These are phyloP conservation scores for Durio zibethinus DNA, from an alignment of 345 rosid species.

Conservation along the genomic window DNA sequence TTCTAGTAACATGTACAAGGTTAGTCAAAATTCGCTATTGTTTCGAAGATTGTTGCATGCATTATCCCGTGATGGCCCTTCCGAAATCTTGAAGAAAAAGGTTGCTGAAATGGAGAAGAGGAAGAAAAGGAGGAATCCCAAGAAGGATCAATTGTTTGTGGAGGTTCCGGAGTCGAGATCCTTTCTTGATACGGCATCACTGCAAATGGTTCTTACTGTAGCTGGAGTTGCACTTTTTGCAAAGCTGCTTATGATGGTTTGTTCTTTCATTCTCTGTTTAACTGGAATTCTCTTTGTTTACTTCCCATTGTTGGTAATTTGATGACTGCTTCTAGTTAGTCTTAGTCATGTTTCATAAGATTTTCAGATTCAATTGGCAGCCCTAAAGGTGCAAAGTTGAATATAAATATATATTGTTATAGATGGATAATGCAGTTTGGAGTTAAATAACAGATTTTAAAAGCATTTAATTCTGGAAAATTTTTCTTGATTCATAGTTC, in stretches of 20 bases:
- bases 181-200: constrained; percentile 66
- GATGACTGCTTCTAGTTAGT: neutral
- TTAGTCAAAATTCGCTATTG: constrained; percentile 24
- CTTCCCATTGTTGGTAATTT: neutral
- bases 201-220: constrained; percentile 69
- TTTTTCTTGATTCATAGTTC: neutral
- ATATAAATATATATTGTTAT: neutral
- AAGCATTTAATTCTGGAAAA: neutral
- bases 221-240: constrained; percentile 69
- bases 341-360: neutral
- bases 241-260: constrained; percentile 64
- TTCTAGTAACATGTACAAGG: constrained; percentile 32
- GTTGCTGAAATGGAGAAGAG: constrained; percentile 46
- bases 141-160: constrained; percentile 59
- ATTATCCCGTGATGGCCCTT: constrained; percentile 40
- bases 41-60: constrained; percentile 44
- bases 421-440: neutral
- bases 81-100: constrained; percentile 56
- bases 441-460: neutral
- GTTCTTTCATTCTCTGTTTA: neutral
- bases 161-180: constrained; percentile 71
- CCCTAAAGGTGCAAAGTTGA: neutral
- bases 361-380: neutral
- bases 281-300: neutral
- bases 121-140: constrained; percentile 44